A percentile compares a stretch with the other conserved stretches of the same genome.
Conservation (phyloP, 495 filamentous ascomycete genomes). For the Penicillium daleae region DNA sequence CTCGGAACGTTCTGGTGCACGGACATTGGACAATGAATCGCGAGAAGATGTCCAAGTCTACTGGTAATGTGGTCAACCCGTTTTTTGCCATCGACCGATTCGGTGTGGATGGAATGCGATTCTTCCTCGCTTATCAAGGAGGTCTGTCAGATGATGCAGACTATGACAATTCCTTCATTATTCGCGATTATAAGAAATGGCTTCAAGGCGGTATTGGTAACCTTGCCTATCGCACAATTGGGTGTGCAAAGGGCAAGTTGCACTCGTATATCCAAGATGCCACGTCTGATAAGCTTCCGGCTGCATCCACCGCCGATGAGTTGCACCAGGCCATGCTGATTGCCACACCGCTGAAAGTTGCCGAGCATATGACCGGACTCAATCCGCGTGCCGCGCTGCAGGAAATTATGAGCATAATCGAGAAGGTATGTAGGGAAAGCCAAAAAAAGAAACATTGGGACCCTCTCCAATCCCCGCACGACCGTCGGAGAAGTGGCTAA, state of each 20-base stretch:
- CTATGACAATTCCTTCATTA: slow-evolving; percentile 79
- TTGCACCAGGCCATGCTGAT: slow-evolving; percentile 41
- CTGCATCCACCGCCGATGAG: slow-evolving; percentile 32
- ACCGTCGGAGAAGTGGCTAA: slow-evolving; percentile 18
- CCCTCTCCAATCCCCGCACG: slow-evolving; percentile 18
- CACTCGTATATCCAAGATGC: slow-evolving; percentile 54
- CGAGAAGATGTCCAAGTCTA: slow-evolving; percentile 93
- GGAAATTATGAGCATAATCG: slow-evolving; percentile 64
- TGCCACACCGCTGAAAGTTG: slow-evolving; percentile 44
- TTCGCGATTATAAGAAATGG: slow-evolving; percentile 74
- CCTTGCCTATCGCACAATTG: slow-evolving; percentile 67
- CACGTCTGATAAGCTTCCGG: slow-evolving; percentile 34
- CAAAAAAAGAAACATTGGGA: not conserved
- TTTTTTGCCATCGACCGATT: slow-evolving; percentile 90
- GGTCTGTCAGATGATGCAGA: slow-evolving; percentile 75
- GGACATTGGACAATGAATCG: slow-evolving; percentile 92
- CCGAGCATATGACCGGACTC: slow-evolving; percentile 62
- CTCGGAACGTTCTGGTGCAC: slow-evolving; percentile 81
- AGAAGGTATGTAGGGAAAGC: slow-evolving; percentile 44
- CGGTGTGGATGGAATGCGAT: slow-evolving; percentile 84
- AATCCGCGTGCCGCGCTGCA: slow-evolving; percentile 68
- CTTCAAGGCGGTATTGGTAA: slow-evolving; percentile 81
- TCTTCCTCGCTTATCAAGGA: slow-evolving; percentile 80
- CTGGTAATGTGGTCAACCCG: slow-evolving; percentile 93
- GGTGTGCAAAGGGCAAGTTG: slow-evolving; percentile 69